Percentiles rank a stretch among this genome's conserved stretches.
Conservation (phyloP, 495 filamentous ascomycete genomes). For the Cairneyella variabilis region DNA sequence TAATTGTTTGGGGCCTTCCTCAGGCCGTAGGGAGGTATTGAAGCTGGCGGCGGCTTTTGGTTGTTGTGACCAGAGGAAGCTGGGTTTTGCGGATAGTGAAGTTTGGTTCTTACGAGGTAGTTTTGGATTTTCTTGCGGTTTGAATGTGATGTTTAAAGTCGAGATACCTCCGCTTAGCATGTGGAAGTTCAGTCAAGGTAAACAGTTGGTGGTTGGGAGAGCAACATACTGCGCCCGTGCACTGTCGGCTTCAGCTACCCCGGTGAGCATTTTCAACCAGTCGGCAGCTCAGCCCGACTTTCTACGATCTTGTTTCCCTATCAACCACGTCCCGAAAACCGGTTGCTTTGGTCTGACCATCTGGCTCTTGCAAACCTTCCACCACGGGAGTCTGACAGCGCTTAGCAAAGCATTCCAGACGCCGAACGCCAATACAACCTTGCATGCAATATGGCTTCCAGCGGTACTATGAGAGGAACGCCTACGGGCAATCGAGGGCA, state of each 20-base stretch:
- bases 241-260: no score
- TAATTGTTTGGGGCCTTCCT: slow-evolving; percentile 21
- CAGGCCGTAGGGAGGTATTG: background rate
- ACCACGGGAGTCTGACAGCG: slow-evolving; percentile 12
- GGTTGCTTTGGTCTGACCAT: background rate
- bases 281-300: background rate
- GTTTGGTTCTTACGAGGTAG: background rate
- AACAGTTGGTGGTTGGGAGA: no score
- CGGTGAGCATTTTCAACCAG: no score
- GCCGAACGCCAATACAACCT: background rate
- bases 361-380: background rate
- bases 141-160: slow-evolving; percentile 8
- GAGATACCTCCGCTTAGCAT: no score
- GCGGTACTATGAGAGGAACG: slow-evolving; percentile 52
- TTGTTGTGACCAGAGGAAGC: slow-evolving; percentile 13
- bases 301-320: background rate
- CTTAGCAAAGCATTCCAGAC: slow-evolving; percentile 14
- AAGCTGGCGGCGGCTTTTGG: background rate
- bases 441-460: slow-evolving; percentile 24
- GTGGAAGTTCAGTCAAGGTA: no score
- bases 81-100: background rate
- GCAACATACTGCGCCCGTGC: no score
- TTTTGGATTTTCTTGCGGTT: slow-evolving; percentile 1
- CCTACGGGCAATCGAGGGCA: slow-evolving; percentile 53
- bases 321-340: background rate